Evolutionary conservation across 805 yeast genomes (phyloP).

Genomic region (Wickerhamiella hasegawae): DNA sequence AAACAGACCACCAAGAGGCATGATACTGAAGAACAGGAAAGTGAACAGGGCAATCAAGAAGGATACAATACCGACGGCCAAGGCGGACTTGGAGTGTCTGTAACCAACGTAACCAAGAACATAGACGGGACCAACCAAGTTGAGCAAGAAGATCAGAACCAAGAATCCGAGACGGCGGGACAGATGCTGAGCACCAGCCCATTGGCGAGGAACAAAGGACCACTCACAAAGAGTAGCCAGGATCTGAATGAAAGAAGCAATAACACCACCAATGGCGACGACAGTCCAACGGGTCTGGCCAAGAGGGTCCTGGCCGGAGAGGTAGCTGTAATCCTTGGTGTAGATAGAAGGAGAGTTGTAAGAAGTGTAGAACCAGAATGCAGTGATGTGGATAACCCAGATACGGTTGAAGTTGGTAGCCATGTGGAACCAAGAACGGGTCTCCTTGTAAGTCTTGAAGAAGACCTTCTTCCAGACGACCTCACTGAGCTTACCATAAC

Average conservation of each 20-base stretch:
- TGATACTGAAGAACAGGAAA: slow-evolving; percentile 67
- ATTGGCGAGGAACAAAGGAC: slow-evolving; percentile 90
- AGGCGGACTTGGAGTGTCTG: slow-evolving; percentile 49
- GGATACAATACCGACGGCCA: slow-evolving; percentile 66
- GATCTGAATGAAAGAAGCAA: slow-evolving; percentile 70
- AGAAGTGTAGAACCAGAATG: slow-evolving; percentile 91
- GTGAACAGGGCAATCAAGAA: slow-evolving; percentile 82
- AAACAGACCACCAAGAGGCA: slow-evolving; percentile 95
- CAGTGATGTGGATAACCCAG: slow-evolving; percentile 82
- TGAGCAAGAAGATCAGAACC: slow-evolving; percentile 44
- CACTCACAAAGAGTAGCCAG: slow-evolving; percentile 83
- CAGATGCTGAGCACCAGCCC: slow-evolving; percentile 99
- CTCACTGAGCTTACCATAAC: slow-evolving; percentile 80
- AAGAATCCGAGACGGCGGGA: slow-evolving; percentile 74
- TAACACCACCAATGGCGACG: slow-evolving; percentile 79
- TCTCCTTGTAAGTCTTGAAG: slow-evolving; percentile 89
- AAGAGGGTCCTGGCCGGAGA: slow-evolving; percentile 70
- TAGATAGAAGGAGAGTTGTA: slow-evolving; percentile 85
- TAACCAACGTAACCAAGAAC: slow-evolving; percentile 64
- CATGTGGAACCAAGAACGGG: slow-evolving; percentile 94
- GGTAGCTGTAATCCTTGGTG: slow-evolving; percentile 73
- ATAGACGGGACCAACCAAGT: slow-evolving; percentile 76
- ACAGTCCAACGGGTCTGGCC: slow-evolving; percentile 89
- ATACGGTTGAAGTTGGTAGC: slow-evolving; percentile 94
- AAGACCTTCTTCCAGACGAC: slow-evolving; percentile 84